A percentile compares a stretch with the other conserved stretches of the same genome.
Conservation (phyloP, 495 filamentous ascomycete genomes). For the Aspergillus taichungensis region DNA sequence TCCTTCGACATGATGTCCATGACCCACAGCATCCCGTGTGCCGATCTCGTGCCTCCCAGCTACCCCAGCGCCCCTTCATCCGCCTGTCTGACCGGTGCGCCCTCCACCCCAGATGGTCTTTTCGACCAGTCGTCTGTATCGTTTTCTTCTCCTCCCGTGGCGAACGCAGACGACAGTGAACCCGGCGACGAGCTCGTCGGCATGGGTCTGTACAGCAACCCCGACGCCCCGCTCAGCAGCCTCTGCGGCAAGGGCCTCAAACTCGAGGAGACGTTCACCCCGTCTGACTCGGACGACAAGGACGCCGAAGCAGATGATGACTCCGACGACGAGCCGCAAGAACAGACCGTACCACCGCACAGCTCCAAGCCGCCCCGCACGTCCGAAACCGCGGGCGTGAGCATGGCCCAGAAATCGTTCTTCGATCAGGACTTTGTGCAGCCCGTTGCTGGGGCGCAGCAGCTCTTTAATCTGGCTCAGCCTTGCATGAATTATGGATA, state of each 20-base stretch:
- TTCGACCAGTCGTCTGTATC: constrained; percentile 38
- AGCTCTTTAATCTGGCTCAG: constrained; percentile 20
- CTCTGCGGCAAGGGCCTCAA: constrained; percentile 64
- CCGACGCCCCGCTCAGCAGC: constrained; percentile 40
- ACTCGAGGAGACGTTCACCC: constrained; percentile 75
- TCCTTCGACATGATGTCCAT: constrained; percentile 32
- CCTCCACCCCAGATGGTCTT: constrained; percentile 54
- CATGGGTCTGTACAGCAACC: constrained; percentile 74
- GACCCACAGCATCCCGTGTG: constrained; percentile 28
- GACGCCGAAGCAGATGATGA: constrained; percentile 42
- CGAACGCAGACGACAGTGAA: constrained; percentile 23
- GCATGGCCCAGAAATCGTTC: constrained; percentile 38
- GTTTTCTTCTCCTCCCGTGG: background rate
- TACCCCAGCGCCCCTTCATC: constrained; percentile 35
- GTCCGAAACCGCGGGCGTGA: background rate
- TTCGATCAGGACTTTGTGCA: constrained; percentile 33
- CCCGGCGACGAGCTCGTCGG: constrained; percentile 66
- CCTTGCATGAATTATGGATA: constrained; percentile 35
- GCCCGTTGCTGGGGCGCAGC: constrained; percentile 20
- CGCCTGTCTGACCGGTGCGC: constrained; percentile 31
- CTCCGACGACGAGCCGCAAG: constrained; percentile 34
- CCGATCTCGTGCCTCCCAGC: constrained; percentile 23
- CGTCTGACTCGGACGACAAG: constrained; percentile 54
- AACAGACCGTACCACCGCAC: background rate
- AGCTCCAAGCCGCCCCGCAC: too few species aligned